Conservation (phyloP, 805 yeast genomes). For the Blastobotrys americana region DNA sequence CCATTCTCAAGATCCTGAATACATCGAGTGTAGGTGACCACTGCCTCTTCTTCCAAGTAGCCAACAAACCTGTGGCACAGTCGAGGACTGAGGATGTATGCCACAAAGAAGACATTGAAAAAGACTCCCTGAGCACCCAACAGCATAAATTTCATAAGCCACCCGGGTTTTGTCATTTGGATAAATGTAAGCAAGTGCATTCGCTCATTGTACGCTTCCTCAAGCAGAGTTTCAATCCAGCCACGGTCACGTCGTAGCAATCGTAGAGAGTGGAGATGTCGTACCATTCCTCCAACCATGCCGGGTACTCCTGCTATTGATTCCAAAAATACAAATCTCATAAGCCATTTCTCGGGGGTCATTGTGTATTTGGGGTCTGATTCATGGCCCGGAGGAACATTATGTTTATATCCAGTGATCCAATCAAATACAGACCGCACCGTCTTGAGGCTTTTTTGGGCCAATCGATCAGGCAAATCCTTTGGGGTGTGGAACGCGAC, state of each 20-base stretch:
- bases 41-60: conserved; percentile 71
- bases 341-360: conserved; percentile 60
- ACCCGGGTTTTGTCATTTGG: conserved; percentile 54
- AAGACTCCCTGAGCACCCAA: conserved; percentile 65
- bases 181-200: conserved; percentile 69
- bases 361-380: conserved; percentile 37
- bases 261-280: conserved; percentile 60
- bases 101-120: conserved; percentile 55
- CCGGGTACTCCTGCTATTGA: conserved; percentile 79
- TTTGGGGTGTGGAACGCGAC: conserved; percentile 47
- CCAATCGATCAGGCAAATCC: conserved; percentile 44
- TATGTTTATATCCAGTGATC: conserved; percentile 56
- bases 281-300: conserved; percentile 62
- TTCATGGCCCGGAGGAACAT: conserved; percentile 36
- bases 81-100: conserved; percentile 51
- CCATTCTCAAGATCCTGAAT: conserved; percentile 47
- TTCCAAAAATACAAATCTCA: conserved; percentile 54
- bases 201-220: conserved; percentile 72
- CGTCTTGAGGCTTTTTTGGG: conserved; percentile 39
- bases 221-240: conserved; percentile 65
- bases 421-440: conserved; percentile 50
- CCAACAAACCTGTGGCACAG: conserved; percentile 73
- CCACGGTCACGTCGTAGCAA: conserved; percentile 60
- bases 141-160: conserved; percentile 47
- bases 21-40: conserved; percentile 57